phyloP scores from a whole-genome alignment of 805 yeast species.

The Pichia deserticola region DNA sequence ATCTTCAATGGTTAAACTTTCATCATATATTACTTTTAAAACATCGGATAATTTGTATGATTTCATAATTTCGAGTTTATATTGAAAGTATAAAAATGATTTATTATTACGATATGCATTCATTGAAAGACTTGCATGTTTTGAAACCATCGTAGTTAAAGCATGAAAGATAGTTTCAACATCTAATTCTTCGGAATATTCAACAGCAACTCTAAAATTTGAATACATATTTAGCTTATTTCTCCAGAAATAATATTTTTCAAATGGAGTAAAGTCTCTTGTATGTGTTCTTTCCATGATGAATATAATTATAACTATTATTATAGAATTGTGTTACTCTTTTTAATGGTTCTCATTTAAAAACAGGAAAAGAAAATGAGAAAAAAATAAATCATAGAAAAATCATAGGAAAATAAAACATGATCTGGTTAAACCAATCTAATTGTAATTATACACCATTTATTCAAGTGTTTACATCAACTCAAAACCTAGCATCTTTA shows the following conservation, averaged over 20 bases:
- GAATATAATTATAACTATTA: too few species aligned
- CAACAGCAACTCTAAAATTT: conserved; percentile 8
- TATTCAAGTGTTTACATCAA: too few species aligned
- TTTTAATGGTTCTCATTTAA: too few species aligned
- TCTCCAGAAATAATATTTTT: conserved; percentile 12
- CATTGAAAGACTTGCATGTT: conserved; percentile 16
- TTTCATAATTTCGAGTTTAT: conserved; percentile 4
- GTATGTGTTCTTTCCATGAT: not conserved
- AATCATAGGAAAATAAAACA: too few species aligned
- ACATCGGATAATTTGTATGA: conserved; percentile 10
- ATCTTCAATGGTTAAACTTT: not conserved
- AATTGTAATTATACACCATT: too few species aligned
- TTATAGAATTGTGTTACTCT: too few species aligned
- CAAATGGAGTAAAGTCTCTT: conserved; percentile 10
- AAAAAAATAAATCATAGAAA: too few species aligned
- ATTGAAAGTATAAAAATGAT: not conserved
- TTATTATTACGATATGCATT: conserved; percentile 5
- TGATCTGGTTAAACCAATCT: too few species aligned
- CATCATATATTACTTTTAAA: conserved; percentile 6
- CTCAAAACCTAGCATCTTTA: too few species aligned
- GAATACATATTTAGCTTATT: conserved; percentile 12
- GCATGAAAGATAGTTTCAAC: conserved; percentile 5
- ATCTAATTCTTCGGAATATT: conserved; percentile 5
- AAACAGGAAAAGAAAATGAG: too few species aligned
- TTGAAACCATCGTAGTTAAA: conserved; percentile 8